Evolutionary conservation across 768 basidiomycete genomes (phyloP).

Genomic region (Naematelia aurantialba): DNA sequence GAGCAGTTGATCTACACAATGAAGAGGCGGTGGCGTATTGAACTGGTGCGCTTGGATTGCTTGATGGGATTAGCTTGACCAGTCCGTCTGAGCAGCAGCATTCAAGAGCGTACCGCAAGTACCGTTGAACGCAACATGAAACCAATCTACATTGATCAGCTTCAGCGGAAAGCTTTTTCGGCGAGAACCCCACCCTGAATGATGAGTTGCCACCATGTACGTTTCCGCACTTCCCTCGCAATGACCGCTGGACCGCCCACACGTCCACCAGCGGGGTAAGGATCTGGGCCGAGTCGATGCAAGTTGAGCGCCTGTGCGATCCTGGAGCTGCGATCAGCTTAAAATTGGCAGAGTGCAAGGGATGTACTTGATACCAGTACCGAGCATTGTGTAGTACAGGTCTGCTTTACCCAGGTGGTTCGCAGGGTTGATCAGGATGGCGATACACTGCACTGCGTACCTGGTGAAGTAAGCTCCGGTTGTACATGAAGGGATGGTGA

Average conservation of each 20-base stretch:
- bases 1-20: neutral
- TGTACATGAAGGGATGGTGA: conserved; percentile 17
- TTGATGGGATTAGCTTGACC: neutral
- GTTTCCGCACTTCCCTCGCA: conserved; percentile 23
- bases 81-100: neutral
- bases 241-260: conserved; percentile 10
- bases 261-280: conserved; percentile 2
- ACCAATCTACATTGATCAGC: conserved; percentile 15
- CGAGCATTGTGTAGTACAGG: conserved; percentile 28
- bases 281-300: conserved; percentile 26
- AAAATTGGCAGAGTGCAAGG: neutral
- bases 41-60: neutral
- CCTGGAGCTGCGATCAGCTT: neutral
- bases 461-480: neutral
- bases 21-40: neutral
- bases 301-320: conserved; percentile 26
- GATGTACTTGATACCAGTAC: conserved; percentile 15
- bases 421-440: conserved; percentile 19
- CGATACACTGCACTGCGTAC: conserved; percentile 26
- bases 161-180: neutral
- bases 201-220: conserved; percentile 27
- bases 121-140: conserved; percentile 29
- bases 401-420: conserved; percentile 31
- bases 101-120: conserved; percentile 9
- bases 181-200: conserved; percentile 15